Conservation (phyloP, 495 filamentous ascomycete species). For the Amniculicola lignicola region DNA sequence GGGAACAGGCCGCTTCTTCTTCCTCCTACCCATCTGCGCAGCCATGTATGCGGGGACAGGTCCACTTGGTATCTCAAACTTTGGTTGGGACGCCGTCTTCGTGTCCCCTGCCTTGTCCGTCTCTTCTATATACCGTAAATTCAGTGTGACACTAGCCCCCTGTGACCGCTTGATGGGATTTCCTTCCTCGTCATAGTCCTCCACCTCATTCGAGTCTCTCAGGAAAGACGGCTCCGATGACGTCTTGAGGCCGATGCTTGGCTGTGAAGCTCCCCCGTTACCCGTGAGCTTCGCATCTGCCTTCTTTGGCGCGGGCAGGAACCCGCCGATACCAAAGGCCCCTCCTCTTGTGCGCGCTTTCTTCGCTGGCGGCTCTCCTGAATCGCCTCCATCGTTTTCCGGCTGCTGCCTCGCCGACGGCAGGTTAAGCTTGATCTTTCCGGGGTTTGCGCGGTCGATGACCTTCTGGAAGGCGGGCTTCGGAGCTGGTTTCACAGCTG, state of each 20-base stretch:
- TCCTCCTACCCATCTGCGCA: constrained; percentile 58
- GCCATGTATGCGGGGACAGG: no score
- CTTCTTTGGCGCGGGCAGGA: constrained; percentile 85
- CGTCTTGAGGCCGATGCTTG: constrained; percentile 71
- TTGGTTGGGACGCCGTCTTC: no score
- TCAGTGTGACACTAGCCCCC: no score
- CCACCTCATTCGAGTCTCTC: constrained; percentile 45
- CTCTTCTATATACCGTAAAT: no score
- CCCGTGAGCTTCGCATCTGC: constrained; percentile 50
- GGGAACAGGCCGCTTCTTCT: constrained; percentile 43
- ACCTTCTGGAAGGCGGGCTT: constrained; percentile 67
- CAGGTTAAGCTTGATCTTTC: constrained; percentile 78
- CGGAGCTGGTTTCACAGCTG: constrained; percentile 36
- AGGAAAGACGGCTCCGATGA: constrained; percentile 74
- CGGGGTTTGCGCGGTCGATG: constrained; percentile 72
- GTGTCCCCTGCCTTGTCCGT: no score
- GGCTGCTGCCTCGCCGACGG: constrained; percentile 49
- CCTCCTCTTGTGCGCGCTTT: constrained; percentile 57
- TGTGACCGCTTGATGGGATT: constrained; percentile 9
- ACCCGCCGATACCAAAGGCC: constrained; percentile 67
- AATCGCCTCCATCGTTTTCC: constrained; percentile 36
- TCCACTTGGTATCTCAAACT: no score
- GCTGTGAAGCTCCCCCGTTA: constrained; percentile 44
- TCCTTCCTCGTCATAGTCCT: constrained; percentile 18
- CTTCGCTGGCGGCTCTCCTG: constrained; percentile 68